Base-by-base conservation (phyloP, 2,329 filamentous ascomycete species). In the Nigrospora oryzae region DNA sequence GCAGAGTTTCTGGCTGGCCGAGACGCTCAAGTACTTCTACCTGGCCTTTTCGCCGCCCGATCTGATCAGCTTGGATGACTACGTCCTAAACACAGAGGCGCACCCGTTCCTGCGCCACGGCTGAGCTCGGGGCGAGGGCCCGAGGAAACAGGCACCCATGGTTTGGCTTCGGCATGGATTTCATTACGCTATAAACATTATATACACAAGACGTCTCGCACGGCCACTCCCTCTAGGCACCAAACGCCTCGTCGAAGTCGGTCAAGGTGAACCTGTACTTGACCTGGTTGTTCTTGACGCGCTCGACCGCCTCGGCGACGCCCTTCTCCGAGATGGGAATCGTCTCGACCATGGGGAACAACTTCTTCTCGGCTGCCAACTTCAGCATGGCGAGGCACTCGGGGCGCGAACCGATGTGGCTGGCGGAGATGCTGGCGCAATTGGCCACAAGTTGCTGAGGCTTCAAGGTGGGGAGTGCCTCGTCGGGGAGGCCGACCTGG, bases 231-330 rank as follows among this genome's bases (percentile, higher is more conserved):
- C 3, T 19, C 44, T 49, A 55, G 36, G 48, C 49, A 39, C 74
- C 75, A 56, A 86, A 87, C 0, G 69, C 77, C 68, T 84, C 77
- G 54, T 84, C 82, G 56, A 79, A 89, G 53, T 77, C 74, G 40
- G 80, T 81, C 67, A 91, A 71, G 51, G 84, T 87, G 61, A 87
- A 83, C 36, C 86, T 73, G 60, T 87, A 91, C 32, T 74, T 74
- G 13, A 89, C 82, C 60, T 86, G 77, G 53, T 84, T 84, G 51
- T 78, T 79, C 57, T 84, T 79, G 42, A 90, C 76, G 51, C 81
- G 73, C 60, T 81, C 73, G 15, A 88, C 76, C 0, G 80, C 85
- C 66, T 88, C 74, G 62, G 81, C 81, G 58, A 84, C 82, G 0
- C 80, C 83, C 52, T 79, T 71, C 57, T 81, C 83, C 8, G 75